Evolutionary conservation across 2,329 filamentous ascomycete genomes (phyloP), one percentile per base, ranked within the genome.

Genomic region (Diaporthe destruens): DNA sequence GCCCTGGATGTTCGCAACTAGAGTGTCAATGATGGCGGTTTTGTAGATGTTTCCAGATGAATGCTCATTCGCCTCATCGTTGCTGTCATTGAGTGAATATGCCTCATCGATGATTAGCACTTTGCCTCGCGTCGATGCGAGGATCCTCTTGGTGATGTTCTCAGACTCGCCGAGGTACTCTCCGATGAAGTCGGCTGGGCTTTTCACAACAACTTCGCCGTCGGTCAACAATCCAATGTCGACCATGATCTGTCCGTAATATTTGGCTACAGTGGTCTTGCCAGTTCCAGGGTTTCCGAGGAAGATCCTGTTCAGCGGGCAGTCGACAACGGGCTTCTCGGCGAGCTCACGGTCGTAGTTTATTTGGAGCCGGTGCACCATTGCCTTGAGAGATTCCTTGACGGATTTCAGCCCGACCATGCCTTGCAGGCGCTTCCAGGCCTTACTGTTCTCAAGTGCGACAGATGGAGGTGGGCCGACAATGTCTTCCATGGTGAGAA

Each of bases 31-130:
- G 1, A 94, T 91, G 0, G 89, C 91, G 0, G 84, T 87, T 77
- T 89, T 92, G 82, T 82, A 94, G 55, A 69, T 57, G 6, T 69
- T 69, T 25, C 55, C 67, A 23, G 20, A 59, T 3, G 44, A 44
- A 0, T 81, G 78, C 14, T 83, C 82, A 0, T 72, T 75, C 0
- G 71, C 63, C 2, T 79, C 77, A 4, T 77, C 80, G 3, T 79
- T 79, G 0, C 82, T 83, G 1, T 82, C 80, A 54, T 85, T 87
- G 0, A 95, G 84, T 39, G 90, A 89, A 75, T 95, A 95, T 0
- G 93, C 93, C 78, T 96, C 93, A 74, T 96, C 93, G 5, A 96
- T 94, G 16, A 96, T 88, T 0, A 96, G 85, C 0, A 95, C 92
- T 75, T 95, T 95, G 0, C 93, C 93, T 0, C 87, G 75, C 0